phyloP scores from a whole-genome alignment of 1,284 basidiomycete species.

The Ceratobasidium sp. region DNA sequence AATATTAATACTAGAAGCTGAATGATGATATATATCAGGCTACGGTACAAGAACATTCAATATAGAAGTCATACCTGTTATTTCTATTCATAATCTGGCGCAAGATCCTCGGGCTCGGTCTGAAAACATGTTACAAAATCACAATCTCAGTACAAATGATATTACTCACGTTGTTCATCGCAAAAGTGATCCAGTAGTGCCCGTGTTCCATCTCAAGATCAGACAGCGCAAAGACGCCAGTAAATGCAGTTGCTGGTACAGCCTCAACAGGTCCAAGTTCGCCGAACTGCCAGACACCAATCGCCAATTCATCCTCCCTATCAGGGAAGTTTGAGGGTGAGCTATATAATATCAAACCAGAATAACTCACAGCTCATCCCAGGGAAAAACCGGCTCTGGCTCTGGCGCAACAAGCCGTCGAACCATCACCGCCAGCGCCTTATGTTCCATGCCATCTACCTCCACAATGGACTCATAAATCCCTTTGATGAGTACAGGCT shows the following conservation, averaged over 20 bases:
- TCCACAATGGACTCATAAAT: neutral
- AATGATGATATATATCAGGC: neutral
- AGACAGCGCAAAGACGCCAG: constrained; percentile 3
- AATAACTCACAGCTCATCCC: neutral
- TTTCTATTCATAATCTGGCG: neutral
- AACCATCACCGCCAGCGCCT: neutral
- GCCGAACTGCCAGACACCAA: constrained; percentile 2
- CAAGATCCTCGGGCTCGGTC: neutral
- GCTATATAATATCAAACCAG: neutral
- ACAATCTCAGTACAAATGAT: neutral
- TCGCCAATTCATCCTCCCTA: neutral
- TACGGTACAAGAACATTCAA: neutral
- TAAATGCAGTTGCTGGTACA: neutral
- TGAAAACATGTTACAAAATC: neutral
- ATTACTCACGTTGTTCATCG: neutral
- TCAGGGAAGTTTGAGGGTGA: neutral
- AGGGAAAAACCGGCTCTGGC: neutral
- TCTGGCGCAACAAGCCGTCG: neutral
- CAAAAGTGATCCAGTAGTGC: constrained; percentile 6
- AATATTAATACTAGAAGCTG: neutral
- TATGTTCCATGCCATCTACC: neutral
- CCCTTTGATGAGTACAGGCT: neutral
- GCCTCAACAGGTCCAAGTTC: neutral
- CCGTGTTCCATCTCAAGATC: neutral
- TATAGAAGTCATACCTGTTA: neutral